phyloP scores from a whole-genome alignment of 441 rosid species.

The Corymbia calophylla region DNA sequence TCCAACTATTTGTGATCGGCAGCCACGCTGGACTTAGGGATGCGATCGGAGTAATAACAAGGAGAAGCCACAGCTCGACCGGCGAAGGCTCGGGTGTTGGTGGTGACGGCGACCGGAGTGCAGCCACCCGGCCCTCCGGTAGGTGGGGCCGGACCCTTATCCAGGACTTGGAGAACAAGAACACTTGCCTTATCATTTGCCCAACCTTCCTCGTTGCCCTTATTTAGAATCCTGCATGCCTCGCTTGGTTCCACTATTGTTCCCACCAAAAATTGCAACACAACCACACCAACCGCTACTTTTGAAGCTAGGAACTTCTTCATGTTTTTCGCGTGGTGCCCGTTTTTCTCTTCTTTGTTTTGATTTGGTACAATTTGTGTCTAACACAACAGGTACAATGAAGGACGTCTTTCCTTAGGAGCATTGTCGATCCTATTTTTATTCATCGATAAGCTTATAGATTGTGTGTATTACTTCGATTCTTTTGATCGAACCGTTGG shows the following conservation, averaged over 20 bases:
- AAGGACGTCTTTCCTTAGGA: not conserved
- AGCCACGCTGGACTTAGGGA: not conserved
- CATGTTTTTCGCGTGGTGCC: not conserved
- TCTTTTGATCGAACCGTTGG: not conserved
- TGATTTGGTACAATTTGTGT: not conserved
- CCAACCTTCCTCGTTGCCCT: not conserved
- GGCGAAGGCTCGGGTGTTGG: slow-evolving; percentile 3
- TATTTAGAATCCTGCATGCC: not conserved
- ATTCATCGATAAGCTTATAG: not conserved
- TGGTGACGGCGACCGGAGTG: not conserved
- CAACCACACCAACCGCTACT: not conserved
- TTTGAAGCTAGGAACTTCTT: not conserved
- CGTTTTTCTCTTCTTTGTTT: not conserved
- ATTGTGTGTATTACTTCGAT: not conserved
- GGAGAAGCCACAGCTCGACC: slow-evolving; percentile 4
- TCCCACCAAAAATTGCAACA: not conserved
- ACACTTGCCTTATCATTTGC: not conserved
- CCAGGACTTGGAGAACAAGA: not conserved
- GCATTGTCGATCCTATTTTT: not conserved
- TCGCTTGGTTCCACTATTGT: not conserved
- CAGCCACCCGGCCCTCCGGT: slow-evolving; percentile 4
- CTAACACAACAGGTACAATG: not conserved
- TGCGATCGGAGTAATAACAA: not conserved
- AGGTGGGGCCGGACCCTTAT: not conserved
- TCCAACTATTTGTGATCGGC: not conserved